phyloP scores from a whole-genome alignment of 495 filamentous ascomycete species.

The Parathielavia appendiculata region DNA sequence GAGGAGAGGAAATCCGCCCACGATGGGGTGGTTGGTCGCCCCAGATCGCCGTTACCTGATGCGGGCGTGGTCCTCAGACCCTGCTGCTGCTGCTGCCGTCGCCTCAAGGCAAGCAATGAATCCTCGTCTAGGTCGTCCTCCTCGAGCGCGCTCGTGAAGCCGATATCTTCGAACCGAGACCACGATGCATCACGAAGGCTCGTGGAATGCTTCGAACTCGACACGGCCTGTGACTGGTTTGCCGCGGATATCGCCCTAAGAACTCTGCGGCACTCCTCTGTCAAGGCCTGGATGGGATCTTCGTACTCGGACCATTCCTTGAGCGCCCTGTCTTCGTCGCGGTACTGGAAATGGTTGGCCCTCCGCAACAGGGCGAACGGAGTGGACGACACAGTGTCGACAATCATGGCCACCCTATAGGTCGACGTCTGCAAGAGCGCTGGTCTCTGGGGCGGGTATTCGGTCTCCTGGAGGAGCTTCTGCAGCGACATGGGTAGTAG shows the following conservation, averaged over 20 bases:
- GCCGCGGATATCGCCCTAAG: conserved; percentile 80
- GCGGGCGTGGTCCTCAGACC: conserved; percentile 57
- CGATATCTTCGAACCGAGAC: conserved; percentile 94
- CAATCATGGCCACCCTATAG: conserved; percentile 91
- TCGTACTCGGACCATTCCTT: conserved; percentile 82
- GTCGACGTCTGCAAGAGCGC: conserved; percentile 72
- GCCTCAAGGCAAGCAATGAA: conserved; percentile 30
- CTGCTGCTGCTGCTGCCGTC: conserved; percentile 23
- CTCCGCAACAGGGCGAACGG: conserved; percentile 87
- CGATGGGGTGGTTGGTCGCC: conserved; percentile 88
- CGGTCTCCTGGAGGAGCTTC: conserved; percentile 82
- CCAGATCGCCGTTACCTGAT: conserved; percentile 57
- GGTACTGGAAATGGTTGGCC: conserved; percentile 91
- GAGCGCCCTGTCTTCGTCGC: conserved; percentile 77
- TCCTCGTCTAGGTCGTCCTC: conserved; percentile 64
- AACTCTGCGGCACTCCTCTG: conserved; percentile 89
- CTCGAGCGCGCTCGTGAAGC: conserved; percentile 74
- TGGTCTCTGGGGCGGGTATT: conserved; percentile 85
- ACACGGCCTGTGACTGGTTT: conserved; percentile 68
- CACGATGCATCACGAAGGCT: conserved; percentile 80
- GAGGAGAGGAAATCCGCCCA: conserved; percentile 97
- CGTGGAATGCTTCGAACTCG: conserved; percentile 61
- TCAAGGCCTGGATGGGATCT: conserved; percentile 81
- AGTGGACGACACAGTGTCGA: conserved; percentile 90
- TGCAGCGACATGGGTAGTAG: conserved; percentile 84